phyloP scores from a whole-genome alignment of 164 flowering plant genomes.

The Warburgia ugandensis region DNA sequence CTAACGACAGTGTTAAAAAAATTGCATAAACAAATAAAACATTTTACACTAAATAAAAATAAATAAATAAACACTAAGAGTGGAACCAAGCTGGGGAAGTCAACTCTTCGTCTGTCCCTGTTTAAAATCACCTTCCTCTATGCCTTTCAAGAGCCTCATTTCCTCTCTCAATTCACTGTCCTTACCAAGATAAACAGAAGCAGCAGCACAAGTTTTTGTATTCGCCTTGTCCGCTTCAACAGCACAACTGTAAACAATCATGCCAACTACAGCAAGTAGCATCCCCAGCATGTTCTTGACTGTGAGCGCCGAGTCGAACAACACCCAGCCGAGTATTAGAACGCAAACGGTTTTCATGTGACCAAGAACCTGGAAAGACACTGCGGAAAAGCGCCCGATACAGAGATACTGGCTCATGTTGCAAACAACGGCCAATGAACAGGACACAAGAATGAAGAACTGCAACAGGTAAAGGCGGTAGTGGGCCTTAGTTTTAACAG shows the following conservation, averaged over 20 bases:
- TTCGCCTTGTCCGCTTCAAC: conserved; percentile 34
- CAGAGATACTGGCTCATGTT: conserved; percentile 49
- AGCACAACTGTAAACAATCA: conserved; percentile 50
- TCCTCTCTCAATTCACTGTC: not conserved
- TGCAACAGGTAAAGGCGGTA: conserved; percentile 14
- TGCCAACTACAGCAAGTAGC: conserved; percentile 39
- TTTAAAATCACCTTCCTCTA: not conserved
- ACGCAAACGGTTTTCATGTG: conserved; percentile 54
- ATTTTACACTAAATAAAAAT: not conserved
- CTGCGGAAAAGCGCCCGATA: conserved; percentile 53
- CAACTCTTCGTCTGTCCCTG: conserved; percentile 1
- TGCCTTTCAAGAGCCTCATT: conserved; percentile 2
- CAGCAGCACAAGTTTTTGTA: too few relatives aligned
- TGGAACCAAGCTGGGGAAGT: not conserved
- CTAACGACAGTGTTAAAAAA: not conserved
- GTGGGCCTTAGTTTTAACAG: too few relatives aligned
- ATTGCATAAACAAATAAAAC: not conserved
- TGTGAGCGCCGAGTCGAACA: conserved; percentile 37
- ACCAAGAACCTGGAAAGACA: conserved; percentile 51
- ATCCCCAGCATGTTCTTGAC: conserved; percentile 45
- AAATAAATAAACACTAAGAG: not conserved
- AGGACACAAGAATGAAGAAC: conserved; percentile 46
- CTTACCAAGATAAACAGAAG: not conserved
- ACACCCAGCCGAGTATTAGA: conserved; percentile 39
- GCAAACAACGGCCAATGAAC: conserved; percentile 45